Evolutionary conservation across 495 filamentous ascomycete genomes (phyloP).

Genomic region (Penicillium turbatum): DNA sequence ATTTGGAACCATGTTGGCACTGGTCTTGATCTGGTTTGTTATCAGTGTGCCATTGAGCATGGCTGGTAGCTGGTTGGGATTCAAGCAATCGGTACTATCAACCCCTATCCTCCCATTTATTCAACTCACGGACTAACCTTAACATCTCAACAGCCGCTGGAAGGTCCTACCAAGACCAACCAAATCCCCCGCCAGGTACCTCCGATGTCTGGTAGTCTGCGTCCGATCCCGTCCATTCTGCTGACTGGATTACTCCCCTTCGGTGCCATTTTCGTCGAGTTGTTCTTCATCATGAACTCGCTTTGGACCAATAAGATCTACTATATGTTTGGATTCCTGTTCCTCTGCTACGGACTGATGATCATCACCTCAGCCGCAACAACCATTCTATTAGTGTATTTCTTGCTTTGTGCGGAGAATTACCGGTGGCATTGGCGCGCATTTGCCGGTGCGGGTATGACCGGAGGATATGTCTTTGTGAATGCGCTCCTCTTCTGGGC

Average conservation of each 20-base stretch:
- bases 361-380: conserved; percentile 91
- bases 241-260: conserved; percentile 91
- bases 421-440: conserved; percentile 98
- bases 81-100: conserved; percentile 54
- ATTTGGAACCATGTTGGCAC: conserved; percentile 91
- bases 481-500: conserved; percentile 87
- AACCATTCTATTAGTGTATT: conserved; percentile 89
- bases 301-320: conserved; percentile 98
- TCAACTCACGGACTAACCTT: conserved; percentile 9
- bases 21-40: conserved; percentile 92
- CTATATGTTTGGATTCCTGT: conserved; percentile 99
- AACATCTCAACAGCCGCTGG: conserved; percentile 41
- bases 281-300: conserved; percentile 97
- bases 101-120: not conserved
- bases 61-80: conserved; percentile 88
- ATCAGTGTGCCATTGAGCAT: conserved; percentile 90
- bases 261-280: conserved; percentile 92
- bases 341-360: conserved; percentile 96
- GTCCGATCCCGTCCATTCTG: conserved; percentile 79
- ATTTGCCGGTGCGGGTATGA: conserved; percentile 83
- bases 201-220: conserved; percentile 71
- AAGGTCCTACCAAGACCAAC: conserved; percentile 87
- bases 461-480: conserved; percentile 82
- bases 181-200: conserved; percentile 97
- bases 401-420: conserved; percentile 90